These are phyloP conservation scores for Ophiocordyceps camponoti-leonardi DNA, from an alignment of 2,329 filamentous ascomycete genomes.

Conservation along the genomic window DNA sequence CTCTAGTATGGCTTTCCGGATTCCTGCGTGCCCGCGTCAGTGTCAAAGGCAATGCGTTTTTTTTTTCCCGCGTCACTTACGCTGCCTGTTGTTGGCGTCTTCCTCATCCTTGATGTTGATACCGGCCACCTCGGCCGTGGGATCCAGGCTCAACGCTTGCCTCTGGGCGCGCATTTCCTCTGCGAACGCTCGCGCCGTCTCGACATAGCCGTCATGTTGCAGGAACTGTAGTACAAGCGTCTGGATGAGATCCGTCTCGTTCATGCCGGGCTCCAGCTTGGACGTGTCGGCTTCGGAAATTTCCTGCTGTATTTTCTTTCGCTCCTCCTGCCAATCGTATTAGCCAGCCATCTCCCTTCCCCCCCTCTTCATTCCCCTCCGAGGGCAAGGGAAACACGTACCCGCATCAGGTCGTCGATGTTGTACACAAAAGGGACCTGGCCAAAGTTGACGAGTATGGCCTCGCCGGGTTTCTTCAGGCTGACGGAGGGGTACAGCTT, in stretches of 20 bases:
- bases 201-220: slow-evolving; percentile 87
- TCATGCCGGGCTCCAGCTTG: slow-evolving; percentile 42
- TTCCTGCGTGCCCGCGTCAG: slow-evolving; percentile 36
- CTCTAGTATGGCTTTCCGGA: slow-evolving; percentile 71
- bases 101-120: slow-evolving; percentile 63
- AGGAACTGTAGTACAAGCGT: slow-evolving; percentile 72
- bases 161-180: slow-evolving; percentile 64
- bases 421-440: slow-evolving; percentile 73
- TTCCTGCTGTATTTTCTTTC: slow-evolving; percentile 36
- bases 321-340: slow-evolving; percentile 34
- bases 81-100: slow-evolving; percentile 73
- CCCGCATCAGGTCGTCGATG: slow-evolving; percentile 73
- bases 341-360: slow-evolving; percentile 3
- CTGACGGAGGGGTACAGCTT: slow-evolving; percentile 51
- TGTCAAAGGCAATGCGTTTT: neutral
- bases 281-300: slow-evolving; percentile 43
- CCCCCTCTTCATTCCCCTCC: neutral
- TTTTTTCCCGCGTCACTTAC: slow-evolving; percentile 33
- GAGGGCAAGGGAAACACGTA: slow-evolving; percentile 19
- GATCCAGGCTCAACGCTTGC: slow-evolving; percentile 45
- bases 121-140: slow-evolving; percentile 31
- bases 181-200: slow-evolving; percentile 78
- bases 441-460: slow-evolving; percentile 48
- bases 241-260: slow-evolving; percentile 67
- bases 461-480: slow-evolving; percentile 47